These are phyloP conservation scores for Yarrowia keelungensis DNA, from an alignment of 805 yeast genomes.

Conservation along the genomic window DNA sequence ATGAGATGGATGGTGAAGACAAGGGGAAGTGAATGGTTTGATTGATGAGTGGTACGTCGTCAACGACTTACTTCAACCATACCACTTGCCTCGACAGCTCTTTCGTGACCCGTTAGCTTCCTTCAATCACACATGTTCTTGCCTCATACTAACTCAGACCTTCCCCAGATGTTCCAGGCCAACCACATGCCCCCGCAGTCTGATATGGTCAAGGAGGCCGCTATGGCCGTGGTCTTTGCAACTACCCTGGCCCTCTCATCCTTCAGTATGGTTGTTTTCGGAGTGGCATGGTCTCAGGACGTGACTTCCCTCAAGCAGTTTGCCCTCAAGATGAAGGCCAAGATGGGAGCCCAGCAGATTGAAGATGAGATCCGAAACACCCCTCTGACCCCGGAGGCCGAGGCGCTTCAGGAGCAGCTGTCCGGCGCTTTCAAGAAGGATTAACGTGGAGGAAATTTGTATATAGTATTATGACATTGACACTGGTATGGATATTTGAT, in stretches of 20 bases:
- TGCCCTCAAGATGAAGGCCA: conserved; percentile 67
- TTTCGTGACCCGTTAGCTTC: no score
- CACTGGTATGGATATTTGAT: no score
- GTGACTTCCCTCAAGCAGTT: conserved; percentile 73
- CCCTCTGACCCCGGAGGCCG: conserved; percentile 29
- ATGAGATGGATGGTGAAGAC: background rate
- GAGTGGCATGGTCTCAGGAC: conserved; percentile 81
- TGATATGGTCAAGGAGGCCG: conserved; percentile 81
- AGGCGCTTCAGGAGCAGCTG: conserved; percentile 26
- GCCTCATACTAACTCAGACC: conserved; percentile 48
- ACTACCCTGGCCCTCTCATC: conserved; percentile 75
- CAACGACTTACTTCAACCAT: no score
- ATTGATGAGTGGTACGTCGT: no score
- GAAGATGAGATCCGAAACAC: conserved; percentile 34
- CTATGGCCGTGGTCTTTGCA: conserved; percentile 83
- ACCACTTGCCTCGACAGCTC: no score
- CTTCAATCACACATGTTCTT: background rate
- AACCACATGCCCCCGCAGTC: conserved; percentile 87
- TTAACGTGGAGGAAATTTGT: conserved; percentile 14
- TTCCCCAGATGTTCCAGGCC: conserved; percentile 80
- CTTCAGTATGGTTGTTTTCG: conserved; percentile 73
- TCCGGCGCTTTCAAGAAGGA: conserved; percentile 20
- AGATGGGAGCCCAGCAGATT: conserved; percentile 64
- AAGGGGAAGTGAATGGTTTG: no score
- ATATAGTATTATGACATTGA: conserved; percentile 1